These are phyloP conservation scores for Cercospora brassicicola DNA, from an alignment of 2,329 filamentous ascomycete species.

Conservation along the genomic window DNA sequence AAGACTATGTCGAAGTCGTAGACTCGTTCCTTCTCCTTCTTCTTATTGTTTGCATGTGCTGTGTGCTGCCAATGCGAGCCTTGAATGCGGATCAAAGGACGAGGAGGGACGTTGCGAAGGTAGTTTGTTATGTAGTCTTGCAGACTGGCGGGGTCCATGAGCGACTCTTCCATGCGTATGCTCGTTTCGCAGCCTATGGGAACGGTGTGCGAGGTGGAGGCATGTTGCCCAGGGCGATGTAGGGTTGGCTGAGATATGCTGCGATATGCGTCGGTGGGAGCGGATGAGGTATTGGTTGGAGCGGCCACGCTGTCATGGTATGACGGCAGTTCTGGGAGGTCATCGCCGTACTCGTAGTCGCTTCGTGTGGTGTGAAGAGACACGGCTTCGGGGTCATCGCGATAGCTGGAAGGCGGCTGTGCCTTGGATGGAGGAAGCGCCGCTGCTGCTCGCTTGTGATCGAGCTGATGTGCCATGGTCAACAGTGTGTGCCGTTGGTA, in stretches of 20 bases:
- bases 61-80: constrained; percentile 33
- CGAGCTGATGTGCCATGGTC: constrained; percentile 1
- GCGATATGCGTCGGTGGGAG: constrained; percentile 23
- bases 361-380: constrained; percentile 35
- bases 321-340: constrained; percentile 30
- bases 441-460: constrained; percentile 18
- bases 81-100: constrained; percentile 29
- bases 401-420: constrained; percentile 19
- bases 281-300: not conserved
- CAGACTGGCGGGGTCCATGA: constrained; percentile 28
- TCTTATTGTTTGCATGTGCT: constrained; percentile 31
- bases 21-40: constrained; percentile 32
- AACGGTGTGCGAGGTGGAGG: constrained; percentile 17
- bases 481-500: not conserved
- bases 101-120: constrained; percentile 28
- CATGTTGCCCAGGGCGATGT: constrained; percentile 9
- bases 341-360: constrained; percentile 34
- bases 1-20: constrained; percentile 34
- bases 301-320: constrained; percentile 33
- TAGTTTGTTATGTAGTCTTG: constrained; percentile 31
- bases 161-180: constrained; percentile 33
- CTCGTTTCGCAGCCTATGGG: constrained; percentile 27
- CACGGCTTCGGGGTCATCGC: constrained; percentile 31
- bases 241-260: constrained; percentile 21
- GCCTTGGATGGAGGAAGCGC: constrained; percentile 4